Percentiles rank a stretch among this genome's conserved stretches.
phyloP scores from a whole-genome alignment of 164 flowering plant species.

The Platanus orientalis region DNA sequence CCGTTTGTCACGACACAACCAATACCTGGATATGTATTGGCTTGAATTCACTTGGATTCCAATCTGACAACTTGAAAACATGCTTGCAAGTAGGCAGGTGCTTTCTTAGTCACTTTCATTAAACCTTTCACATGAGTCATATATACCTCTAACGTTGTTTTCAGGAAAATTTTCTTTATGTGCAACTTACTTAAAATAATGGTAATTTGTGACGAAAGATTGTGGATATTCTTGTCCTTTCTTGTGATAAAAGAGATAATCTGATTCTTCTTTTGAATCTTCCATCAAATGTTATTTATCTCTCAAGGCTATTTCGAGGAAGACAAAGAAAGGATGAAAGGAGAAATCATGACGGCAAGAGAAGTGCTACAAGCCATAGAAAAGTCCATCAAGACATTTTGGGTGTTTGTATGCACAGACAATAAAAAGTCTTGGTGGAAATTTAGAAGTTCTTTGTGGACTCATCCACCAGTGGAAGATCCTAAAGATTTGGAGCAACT shows the following conservation, averaged over 20 bases:
- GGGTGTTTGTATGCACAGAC: slow-evolving; percentile 36
- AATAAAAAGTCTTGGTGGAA: slow-evolving; percentile 34
- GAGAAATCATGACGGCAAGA: slow-evolving; percentile 24
- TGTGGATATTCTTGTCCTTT: neutral
- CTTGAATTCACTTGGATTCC: too few relatives aligned
- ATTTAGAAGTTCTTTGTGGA: slow-evolving; percentile 21
- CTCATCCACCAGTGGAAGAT: slow-evolving; percentile 40
- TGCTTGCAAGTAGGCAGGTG: too few relatives aligned
- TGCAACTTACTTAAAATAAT: too few relatives aligned
- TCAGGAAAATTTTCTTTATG: too few relatives aligned
- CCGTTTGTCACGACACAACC: too few relatives aligned
- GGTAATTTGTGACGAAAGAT: too few relatives aligned
- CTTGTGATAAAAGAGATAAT: neutral
- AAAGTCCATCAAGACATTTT: slow-evolving; percentile 36
- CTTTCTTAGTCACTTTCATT: too few relatives aligned
- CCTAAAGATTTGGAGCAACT: slow-evolving; percentile 45
- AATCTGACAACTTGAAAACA: too few relatives aligned
- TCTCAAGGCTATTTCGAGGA: slow-evolving; percentile 23
- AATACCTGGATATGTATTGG: too few relatives aligned
- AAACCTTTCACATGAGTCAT: too few relatives aligned
- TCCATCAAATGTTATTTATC: neutral
- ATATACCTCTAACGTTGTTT: too few relatives aligned
- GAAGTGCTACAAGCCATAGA: slow-evolving; percentile 39
- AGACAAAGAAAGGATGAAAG: slow-evolving; percentile 19
- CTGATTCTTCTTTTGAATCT: neutral